Conservation (phyloP, 2,329 filamentous ascomycete species). For the Talaromyces sp. region DNA sequence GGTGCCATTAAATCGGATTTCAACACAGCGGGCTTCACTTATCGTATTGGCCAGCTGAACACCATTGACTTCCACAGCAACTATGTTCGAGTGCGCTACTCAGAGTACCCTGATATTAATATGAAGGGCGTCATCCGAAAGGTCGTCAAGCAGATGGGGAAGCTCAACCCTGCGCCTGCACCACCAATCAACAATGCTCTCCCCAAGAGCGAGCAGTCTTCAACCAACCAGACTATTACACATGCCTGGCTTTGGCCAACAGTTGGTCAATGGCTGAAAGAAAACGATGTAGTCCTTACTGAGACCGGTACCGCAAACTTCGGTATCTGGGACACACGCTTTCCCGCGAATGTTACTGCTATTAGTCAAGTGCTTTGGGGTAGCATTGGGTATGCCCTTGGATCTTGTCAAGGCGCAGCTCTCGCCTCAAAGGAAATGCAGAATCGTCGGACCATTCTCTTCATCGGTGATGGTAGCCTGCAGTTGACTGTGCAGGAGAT, state of each 20-base stretch:
- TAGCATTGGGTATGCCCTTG: slow-evolving; percentile 67
- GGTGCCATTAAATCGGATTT: slow-evolving; percentile 51
- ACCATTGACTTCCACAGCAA: slow-evolving; percentile 84
- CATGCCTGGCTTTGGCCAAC: slow-evolving; percentile 71
- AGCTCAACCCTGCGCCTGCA: slow-evolving; percentile 58
- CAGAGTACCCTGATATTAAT: slow-evolving; percentile 74
- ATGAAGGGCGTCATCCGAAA: slow-evolving; percentile 82
- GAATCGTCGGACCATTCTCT: slow-evolving; percentile 71
- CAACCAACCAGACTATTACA: slow-evolving; percentile 45
- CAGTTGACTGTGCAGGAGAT: slow-evolving; percentile 84
- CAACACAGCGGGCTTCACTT: slow-evolving; percentile 73
- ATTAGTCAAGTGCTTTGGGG: slow-evolving; percentile 78
- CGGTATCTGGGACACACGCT: slow-evolving; percentile 82
- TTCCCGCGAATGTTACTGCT: slow-evolving; percentile 75
- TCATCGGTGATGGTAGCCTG: slow-evolving; percentile 87
- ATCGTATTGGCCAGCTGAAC: slow-evolving; percentile 75
- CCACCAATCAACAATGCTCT: slow-evolving; percentile 61
- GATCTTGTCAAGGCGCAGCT: slow-evolving; percentile 68
- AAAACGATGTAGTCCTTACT: slow-evolving; percentile 77
- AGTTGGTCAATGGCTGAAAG: slow-evolving; percentile 70
- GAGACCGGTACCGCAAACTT: slow-evolving; percentile 89
- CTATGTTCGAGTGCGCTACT: slow-evolving; percentile 73
- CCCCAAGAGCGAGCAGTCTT: slow-evolving; percentile 34
- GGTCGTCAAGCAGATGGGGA: slow-evolving; percentile 60
- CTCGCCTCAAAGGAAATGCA: slow-evolving; percentile 71